Evolutionary conservation across 495 filamentous ascomycete species (phyloP), one percentile per base, ranked within the genome.

Genomic region (Podospora anserina): DNA sequence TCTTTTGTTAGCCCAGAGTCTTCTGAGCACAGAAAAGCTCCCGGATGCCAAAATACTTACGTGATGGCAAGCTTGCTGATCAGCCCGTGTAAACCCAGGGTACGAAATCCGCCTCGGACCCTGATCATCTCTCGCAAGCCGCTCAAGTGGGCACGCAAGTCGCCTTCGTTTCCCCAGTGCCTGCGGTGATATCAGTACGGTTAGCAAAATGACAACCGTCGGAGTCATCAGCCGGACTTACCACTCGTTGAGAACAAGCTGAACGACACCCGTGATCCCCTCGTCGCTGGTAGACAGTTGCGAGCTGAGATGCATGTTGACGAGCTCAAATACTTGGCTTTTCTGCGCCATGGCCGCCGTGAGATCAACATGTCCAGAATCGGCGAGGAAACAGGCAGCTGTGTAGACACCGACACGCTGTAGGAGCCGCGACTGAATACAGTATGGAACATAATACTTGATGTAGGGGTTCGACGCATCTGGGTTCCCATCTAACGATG

Each of bases 221-320:
- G 11, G 34, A 18, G 20, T 2, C 23, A 56, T 11, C 61, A 30
- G 26, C 4, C 16, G 26, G 2, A 61, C 70, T 56, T 75, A 78
- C 77, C 78, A 81, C 67, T 80, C 78, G 20, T 77, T 74, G 7
- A 79, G 66, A 53, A 78, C 74, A 57, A 81, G 71, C 71, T 81
- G 77, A 9, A 78, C 64, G 9, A 80, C 76, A 5, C 76, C 78
- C 2, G 77, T 68, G 49, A 81, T 76, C 20, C 71, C 74, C 58
- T 79, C 78, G 66, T 81, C 79, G 62, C 71, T 75, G 1, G 79
- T 68, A 5, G 74, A 69, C n/a, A 64, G 53, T 30, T 70, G 69
- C 19, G 77, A 78, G 20, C 69, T 70, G 16, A 81, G 69, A 30
- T 80, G 76, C 32, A 79, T 74, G 70, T 81, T 80, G 26, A 81